Evolutionary conservation across 345 rosid genomes (phyloP).

Genomic region (Combretum micranthum): DNA sequence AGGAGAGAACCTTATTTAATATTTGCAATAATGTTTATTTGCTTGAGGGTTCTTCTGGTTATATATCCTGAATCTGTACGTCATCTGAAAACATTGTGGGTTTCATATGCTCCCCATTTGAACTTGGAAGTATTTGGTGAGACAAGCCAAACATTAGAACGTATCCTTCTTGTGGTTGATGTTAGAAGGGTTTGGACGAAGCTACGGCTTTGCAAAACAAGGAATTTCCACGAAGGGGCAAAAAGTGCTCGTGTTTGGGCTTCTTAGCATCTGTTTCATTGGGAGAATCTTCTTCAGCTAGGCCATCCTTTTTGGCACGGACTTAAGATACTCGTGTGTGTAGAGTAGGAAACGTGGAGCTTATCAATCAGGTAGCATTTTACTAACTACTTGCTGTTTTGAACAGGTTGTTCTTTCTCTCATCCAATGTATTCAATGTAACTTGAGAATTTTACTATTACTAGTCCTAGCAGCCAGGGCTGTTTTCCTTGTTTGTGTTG

Average conservation of each 20-base stretch:
- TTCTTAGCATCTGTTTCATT: constrained; percentile 83
- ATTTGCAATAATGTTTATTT: constrained; percentile 42
- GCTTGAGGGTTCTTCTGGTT: constrained; percentile 36
- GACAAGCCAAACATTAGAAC: constrained; percentile 68
- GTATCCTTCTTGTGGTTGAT: constrained; percentile 59
- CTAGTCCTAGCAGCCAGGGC: constrained; percentile 20
- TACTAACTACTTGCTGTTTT: constrained; percentile 12
- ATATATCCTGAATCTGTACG: constrained; percentile 39
- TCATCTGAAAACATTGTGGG: constrained; percentile 52
- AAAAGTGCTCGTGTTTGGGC: constrained; percentile 87
- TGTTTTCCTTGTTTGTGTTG: constrained; percentile 23
- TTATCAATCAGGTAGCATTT: constrained; percentile 3
- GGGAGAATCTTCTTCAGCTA: constrained; percentile 65
- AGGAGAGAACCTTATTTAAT: constrained; percentile 57
- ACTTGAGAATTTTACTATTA: constrained; percentile 6
- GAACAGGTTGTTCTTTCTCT: constrained; percentile 9
- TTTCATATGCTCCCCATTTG: constrained; percentile 46
- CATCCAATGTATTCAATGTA: constrained; percentile 1
- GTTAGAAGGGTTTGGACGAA: constrained; percentile 81
- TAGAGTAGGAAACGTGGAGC: constrained; percentile 10
- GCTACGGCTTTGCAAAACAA: constrained; percentile 60
- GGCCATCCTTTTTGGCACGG: constrained; percentile 27
- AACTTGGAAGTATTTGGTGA: constrained; percentile 84
- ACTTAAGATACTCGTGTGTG: constrained; percentile 4
- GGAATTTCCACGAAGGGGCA: constrained; percentile 71